Conservation (phyloP, 176 grass and related monocot species). For the Themeda triandra region DNA sequence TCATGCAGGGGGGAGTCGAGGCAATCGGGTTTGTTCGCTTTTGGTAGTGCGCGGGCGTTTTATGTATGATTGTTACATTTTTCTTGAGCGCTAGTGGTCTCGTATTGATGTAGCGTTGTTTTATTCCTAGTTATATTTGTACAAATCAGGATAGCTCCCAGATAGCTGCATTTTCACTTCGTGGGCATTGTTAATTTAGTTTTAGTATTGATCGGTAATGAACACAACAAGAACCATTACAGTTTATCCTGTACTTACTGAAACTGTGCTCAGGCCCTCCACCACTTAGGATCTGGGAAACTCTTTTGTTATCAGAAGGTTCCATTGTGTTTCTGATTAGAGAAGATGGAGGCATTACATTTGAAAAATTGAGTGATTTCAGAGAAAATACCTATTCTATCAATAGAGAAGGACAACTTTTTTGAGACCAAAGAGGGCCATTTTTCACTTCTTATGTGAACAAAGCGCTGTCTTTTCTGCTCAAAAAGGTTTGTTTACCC, state of each 20-base stretch:
- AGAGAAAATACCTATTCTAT: not conserved
- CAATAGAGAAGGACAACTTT: not conserved
- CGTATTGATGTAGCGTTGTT: not conserved
- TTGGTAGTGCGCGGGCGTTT: not conserved
- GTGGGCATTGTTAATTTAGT: not conserved
- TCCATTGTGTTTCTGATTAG: not conserved
- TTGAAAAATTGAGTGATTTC: not conserved
- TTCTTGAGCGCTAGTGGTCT: not conserved
- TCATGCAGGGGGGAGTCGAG: not conserved
- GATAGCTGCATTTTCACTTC: not conserved
- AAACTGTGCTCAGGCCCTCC: not conserved
- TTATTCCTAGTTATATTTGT: not conserved
- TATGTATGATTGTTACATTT: not conserved
- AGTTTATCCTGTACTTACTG: not conserved
- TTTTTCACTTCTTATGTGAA: not conserved
- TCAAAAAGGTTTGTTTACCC: not conserved
- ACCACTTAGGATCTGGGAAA: not conserved
- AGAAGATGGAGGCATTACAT: not conserved
- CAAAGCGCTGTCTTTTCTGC: not conserved
- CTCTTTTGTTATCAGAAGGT: not conserved
- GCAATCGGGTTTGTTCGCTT: not conserved
- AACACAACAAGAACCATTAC: not conserved
- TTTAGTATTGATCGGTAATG: no score
- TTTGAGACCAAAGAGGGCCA: not conserved
- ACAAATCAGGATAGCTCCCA: not conserved